These are phyloP conservation scores for Platanus orientalis DNA, from an alignment of 164 flowering plant genomes.

Conservation along the genomic window DNA sequence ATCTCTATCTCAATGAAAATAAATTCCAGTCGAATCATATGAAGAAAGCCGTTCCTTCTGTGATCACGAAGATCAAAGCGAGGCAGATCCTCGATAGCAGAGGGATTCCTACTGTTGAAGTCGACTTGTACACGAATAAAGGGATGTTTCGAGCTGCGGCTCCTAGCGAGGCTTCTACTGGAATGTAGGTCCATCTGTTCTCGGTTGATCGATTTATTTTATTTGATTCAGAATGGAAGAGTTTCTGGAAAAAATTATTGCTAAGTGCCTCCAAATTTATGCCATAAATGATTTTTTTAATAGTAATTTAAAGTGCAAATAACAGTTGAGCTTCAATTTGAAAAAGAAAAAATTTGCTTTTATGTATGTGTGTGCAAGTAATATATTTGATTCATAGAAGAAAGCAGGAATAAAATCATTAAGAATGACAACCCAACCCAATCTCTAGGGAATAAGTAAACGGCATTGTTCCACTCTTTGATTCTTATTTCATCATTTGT, in stretches of 20 bases:
- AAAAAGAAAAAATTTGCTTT: too few relatives aligned
- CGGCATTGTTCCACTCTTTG: too few relatives aligned
- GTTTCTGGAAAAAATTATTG: background rate
- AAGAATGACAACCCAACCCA: too few relatives aligned
- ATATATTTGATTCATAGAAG: too few relatives aligned
- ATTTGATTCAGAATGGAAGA: background rate
- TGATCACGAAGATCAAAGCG: slow-evolving; percentile 83
- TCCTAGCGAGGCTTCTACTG: slow-evolving; percentile 71
- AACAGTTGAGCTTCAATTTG: too few relatives aligned
- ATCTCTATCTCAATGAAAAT: background rate
- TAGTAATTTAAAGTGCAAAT: too few relatives aligned
- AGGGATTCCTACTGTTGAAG: slow-evolving; percentile 97
- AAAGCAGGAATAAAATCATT: too few relatives aligned
- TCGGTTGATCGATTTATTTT: background rate
- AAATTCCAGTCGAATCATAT: slow-evolving; percentile 71
- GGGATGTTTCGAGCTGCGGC: slow-evolving; percentile 88
- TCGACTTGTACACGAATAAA: slow-evolving; percentile 82
- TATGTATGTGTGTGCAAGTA: too few relatives aligned
- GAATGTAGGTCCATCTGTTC: slow-evolving; percentile 44
- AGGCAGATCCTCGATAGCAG: slow-evolving; percentile 93
- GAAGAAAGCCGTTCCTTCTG: slow-evolving; percentile 81
- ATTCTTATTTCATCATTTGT: too few relatives aligned
- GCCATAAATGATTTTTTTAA: background rate
- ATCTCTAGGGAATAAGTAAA: too few relatives aligned
- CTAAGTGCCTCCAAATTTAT: background rate